Evolutionary conservation across 306 rosid genomes (phyloP).

Genomic region (Crataegus laevigata): DNA sequence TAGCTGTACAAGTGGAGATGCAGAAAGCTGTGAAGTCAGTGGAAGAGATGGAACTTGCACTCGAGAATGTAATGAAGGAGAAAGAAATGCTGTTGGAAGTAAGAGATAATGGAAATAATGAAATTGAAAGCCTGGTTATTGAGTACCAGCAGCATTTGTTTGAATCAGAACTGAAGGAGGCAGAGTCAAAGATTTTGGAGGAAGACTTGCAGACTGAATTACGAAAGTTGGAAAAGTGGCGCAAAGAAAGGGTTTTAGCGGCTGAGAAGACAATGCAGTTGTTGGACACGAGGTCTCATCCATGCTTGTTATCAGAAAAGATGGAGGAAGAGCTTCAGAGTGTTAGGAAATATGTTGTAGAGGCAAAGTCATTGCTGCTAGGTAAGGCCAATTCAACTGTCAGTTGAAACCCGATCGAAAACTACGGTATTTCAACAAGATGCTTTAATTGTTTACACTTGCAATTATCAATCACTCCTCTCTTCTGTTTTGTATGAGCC

Average conservation of each 20-base stretch:
- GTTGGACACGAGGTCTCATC: slow-evolving; percentile 28
- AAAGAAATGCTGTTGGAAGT: slow-evolving; percentile 36
- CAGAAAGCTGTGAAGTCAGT: slow-evolving; percentile 16
- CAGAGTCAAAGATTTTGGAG: slow-evolving; percentile 42
- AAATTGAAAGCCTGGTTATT: slow-evolving; percentile 27
- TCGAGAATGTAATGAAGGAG: slow-evolving; percentile 26
- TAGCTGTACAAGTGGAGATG: slow-evolving; percentile 27
- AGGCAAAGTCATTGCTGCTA: slow-evolving; percentile 53
- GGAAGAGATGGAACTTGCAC: slow-evolving; percentile 31
- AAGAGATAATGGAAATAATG: slow-evolving; percentile 23
- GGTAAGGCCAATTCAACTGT: slow-evolving; percentile 28
- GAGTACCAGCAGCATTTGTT: slow-evolving; percentile 34
- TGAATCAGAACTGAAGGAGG: slow-evolving; percentile 36
- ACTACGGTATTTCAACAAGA: slow-evolving; percentile 7
- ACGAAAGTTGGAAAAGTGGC: slow-evolving; percentile 38
- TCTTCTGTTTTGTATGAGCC: neutral
- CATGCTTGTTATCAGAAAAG: slow-evolving; percentile 38
- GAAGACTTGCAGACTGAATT: slow-evolving; percentile 48
- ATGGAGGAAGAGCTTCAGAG: slow-evolving; percentile 47
- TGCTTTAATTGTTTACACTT: neutral
- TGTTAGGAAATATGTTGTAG: slow-evolving; percentile 40
- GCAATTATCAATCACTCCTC: neutral
- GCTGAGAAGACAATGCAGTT: slow-evolving; percentile 31
- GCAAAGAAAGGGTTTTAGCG: slow-evolving; percentile 33
- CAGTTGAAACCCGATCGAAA: slow-evolving; percentile 17